Percentiles rank a stretch among this genome's conserved stretches.
Conservation (phyloP, 805 yeast species). For the Schwanniomyces polymorphus region DNA sequence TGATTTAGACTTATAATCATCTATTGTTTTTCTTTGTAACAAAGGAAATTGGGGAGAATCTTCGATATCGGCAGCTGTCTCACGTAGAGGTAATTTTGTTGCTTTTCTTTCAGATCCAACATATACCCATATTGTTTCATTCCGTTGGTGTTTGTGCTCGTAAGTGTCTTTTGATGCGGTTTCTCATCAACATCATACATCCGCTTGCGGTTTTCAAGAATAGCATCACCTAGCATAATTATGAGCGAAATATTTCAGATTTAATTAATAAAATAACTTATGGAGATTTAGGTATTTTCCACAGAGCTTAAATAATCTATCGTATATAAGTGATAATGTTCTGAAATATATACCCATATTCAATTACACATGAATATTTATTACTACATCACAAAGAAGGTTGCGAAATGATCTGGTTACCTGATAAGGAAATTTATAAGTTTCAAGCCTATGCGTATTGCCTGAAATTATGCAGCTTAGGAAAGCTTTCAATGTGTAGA, state of each 20-base stretch:
- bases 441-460: neutral
- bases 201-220: neutral
- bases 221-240: neutral
- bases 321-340: neutral
- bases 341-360: neutral
- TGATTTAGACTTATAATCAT: conserved; percentile 8
- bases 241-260: neutral
- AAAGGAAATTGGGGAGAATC: neutral
- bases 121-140: neutral
- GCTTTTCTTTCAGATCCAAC: neutral
- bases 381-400: neutral
- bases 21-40: neutral
- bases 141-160: neutral
- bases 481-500: too few species aligned
- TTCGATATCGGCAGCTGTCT: neutral
- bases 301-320: neutral
- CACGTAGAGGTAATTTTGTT: neutral
- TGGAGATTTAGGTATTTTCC: neutral
- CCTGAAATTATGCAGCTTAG: too few species aligned
- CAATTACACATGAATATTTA: neutral
- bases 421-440: neutral
- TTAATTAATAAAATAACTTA: neutral
- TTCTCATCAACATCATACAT: neutral
- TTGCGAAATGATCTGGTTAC: neutral
- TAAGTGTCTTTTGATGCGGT: neutral